Evolutionary conservation across 257 asterid genomes (phyloP), one percentile per base, ranked within the genome.

Genomic region (Nicotiana knightiana): DNA sequence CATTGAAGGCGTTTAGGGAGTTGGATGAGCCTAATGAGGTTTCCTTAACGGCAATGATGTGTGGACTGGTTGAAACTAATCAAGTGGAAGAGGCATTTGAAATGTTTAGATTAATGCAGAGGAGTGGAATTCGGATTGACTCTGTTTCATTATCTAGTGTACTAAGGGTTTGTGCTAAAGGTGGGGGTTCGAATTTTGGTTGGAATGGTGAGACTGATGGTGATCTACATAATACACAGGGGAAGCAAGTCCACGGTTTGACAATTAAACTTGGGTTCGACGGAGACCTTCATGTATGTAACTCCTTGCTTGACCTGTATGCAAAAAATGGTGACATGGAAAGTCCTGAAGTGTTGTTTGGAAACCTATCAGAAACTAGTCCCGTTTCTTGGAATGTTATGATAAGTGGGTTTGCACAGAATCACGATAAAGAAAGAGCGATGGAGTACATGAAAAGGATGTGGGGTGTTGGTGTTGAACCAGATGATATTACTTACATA

Each of bases 331-430:
- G 79, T 26, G 62, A 73, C 79, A 73, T 73, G 79, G 79, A 24
- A 73, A 73, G 62, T 46, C 26, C 62, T 73, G 24, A 48, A 48
- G 39, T 48, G 13, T 73, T 73, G 79, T 73, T 73, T 73, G 79
- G 62, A 26, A 73, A 26, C 79, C 79, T 73, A 24, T 73, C 62
- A 26, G 79, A 73, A 26, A 73, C 79, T 73, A 84, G 82, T 64
- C 70, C 77, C 15, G 84, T 84, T 17, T 80, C 86, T 59, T 84
- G 86, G 86, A 84, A 84, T 84, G 86, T 82, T 58, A 82, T 84
- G 55, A 84, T 84, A 35, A 82, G 79, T 26, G 79, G 79, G 43
- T 73, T 73, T 26, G 79, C 62, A 73, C 62, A 48, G 43, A 73
- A 73, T 48, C 79, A 15, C 48, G 79, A 73, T 26, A 73, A 73